Evolutionary conservation across 495 filamentous ascomycete genomes (phyloP), one percentile per base, ranked within the genome.

Genomic region (Talaromyces adpressus): DNA sequence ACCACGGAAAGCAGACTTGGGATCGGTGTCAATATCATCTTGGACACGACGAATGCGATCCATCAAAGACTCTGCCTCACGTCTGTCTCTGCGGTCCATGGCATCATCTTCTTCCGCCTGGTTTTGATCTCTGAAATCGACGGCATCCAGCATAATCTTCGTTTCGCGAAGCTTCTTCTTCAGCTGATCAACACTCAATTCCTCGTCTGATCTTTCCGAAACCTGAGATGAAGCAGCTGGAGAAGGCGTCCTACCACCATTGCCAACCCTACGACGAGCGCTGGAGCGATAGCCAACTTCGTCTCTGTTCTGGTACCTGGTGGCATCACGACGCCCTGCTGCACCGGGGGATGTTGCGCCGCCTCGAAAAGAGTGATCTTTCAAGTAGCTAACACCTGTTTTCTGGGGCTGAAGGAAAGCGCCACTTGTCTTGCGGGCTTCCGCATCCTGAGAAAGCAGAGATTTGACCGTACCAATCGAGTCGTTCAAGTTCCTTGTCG

Each of bases 311-410:
- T 93, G 93, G 76, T 93, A 99, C 52, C 97, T 87, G 1, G 95
- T 99, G 16, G 90, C 95, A 75, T 99, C 95, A 72, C 98, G 97
- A 45, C 92, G 89, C 36, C 75, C 75, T n/a, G 64, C 61, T 57
- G 64, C 62, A 5, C 70, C 73, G 41, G 77, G 64, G 1, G 75
- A 69, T 29, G 74, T 78, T 25, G 74, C 78, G 29, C 77, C 78
- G 47, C 81, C 81, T 58, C 87, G 85, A 82, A 99, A 98, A 2
- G 95, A 98, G 69, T 95, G 95, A 32, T 85, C 91, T 73, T 99
- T 99, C 51, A 98, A 79, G 69, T 97, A 98, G 73, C 93, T 97
- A 12, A 98, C 92, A 16, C 95, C 95, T n/a, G 93, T 98, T 72
- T 92, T 90, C 71, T 98, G 93, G 4, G 94, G 92, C 63, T 96